phyloP scores from a whole-genome alignment of 208 protist genomes.

The Wallacemonas sp. region DNA sequence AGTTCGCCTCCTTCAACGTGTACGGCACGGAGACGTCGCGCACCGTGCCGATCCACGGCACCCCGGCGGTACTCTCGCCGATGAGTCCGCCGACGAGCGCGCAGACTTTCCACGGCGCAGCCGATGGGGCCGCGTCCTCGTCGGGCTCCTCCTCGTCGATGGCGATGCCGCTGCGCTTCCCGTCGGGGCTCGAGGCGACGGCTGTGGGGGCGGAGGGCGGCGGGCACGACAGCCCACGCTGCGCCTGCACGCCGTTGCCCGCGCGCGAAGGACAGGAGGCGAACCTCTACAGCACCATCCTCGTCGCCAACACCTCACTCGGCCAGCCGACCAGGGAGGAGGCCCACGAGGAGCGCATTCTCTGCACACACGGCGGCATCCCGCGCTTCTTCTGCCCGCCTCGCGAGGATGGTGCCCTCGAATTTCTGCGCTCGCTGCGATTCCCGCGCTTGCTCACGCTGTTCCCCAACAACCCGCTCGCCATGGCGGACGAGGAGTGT shows the following conservation, averaged over 20 bases:
- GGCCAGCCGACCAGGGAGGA: conserved; percentile 32
- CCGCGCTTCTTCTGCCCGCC: conserved; percentile 57
- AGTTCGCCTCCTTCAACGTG: conserved; percentile 28
- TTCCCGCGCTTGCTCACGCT: conserved; percentile 72
- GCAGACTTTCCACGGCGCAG: background rate
- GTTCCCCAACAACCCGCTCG: conserved; percentile 61
- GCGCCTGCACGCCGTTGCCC: conserved; percentile 12
- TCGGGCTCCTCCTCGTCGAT: background rate
- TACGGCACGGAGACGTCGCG: conserved; percentile 25
- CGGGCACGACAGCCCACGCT: background rate
- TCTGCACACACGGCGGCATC: conserved; percentile 84
- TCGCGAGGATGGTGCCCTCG: conserved; percentile 49
- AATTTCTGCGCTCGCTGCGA: conserved; percentile 39
- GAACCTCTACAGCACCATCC: conserved; percentile 26
- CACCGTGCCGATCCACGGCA: conserved; percentile 10
- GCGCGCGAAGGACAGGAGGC: background rate
- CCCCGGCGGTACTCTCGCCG: conserved; percentile 7
- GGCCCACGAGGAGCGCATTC: conserved; percentile 60
- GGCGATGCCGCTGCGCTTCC: background rate
- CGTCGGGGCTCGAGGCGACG: conserved; percentile 4
- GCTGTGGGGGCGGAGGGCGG: background rate
- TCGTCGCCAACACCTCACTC: conserved; percentile 20
- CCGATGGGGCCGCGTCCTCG: background rate
- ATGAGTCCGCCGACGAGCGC: background rate
- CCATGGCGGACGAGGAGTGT: conserved; percentile 46